Evolutionary conservation across 2,329 filamentous ascomycete species (phyloP).

Genomic region (Ceratocystis diversiconidia): DNA sequence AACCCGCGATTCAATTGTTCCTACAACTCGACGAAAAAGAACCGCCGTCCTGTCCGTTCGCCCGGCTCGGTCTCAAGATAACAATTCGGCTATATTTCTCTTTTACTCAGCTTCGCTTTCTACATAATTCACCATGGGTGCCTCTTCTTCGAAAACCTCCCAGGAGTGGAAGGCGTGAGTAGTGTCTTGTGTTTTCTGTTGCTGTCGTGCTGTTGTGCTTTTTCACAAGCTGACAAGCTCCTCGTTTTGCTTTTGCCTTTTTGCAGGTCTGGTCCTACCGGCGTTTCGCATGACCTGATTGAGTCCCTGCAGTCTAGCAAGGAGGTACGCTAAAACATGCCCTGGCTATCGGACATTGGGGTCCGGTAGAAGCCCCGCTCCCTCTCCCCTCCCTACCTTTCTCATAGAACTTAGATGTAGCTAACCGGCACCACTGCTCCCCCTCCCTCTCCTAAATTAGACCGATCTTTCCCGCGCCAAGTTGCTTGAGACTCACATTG

Average conservation of each 20-base stretch:
- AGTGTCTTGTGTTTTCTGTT: not conserved
- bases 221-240: conserved; percentile 1
- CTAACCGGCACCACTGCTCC: not conserved
- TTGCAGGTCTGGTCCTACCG: conserved; percentile 30
- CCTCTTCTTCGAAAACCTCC: conserved; percentile 18
- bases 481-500: conserved; percentile 72
- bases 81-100: not conserved
- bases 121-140: conserved; percentile 15
- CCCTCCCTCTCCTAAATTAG: conserved; percentile 32
- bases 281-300: conserved; percentile 65
- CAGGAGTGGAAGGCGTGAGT: conserved; percentile 42
- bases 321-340: conserved; percentile 48
- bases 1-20: not conserved
- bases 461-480: conserved; percentile 78
- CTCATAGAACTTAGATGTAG: not conserved
- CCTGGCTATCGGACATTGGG: not conserved
- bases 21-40: not conserved
- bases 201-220: not conserved
- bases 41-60: not conserved
- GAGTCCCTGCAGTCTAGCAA: conserved; percentile 70
- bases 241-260: not conserved
- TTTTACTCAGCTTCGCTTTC: not conserved
- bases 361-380: not conserved
- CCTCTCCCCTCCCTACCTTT: not conserved
- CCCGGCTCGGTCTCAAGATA: not conserved